phyloP scores from a whole-genome alignment of 2,329 filamentous ascomycete species.

The Metarhizium brunneum region DNA sequence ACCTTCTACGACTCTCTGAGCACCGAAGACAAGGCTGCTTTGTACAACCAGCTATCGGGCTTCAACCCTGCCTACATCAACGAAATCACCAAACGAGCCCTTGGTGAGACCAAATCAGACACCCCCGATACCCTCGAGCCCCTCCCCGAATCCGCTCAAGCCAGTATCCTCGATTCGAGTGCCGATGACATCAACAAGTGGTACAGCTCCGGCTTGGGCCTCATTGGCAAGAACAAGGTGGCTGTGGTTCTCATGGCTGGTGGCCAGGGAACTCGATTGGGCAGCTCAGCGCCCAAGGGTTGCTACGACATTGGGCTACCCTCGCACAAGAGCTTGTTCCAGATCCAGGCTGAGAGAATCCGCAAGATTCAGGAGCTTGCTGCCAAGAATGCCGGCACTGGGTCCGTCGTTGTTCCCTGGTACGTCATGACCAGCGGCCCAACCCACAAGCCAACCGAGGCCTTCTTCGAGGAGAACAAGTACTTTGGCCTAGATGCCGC shows the following conservation, averaged over 20 bases:
- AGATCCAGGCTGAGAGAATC: conserved; percentile 94
- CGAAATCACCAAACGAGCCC: conserved; percentile 69
- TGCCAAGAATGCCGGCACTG: conserved; percentile 50
- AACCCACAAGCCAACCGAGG: conserved; percentile 82
- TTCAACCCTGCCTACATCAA: conserved; percentile 87
- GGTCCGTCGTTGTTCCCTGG: conserved; percentile 71
- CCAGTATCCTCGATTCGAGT: conserved; percentile 85
- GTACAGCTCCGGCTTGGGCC: conserved; percentile 76
- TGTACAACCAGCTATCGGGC: conserved; percentile 72
- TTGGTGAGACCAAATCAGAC: conserved; percentile 64
- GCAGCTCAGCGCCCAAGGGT: conserved; percentile 92
- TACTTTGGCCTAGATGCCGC: conserved; percentile 84
- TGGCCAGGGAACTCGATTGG: conserved; percentile 88
- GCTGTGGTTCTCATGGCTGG: conserved; percentile 93
- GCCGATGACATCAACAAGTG: conserved; percentile 69
- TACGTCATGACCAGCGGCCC: conserved; percentile 99
- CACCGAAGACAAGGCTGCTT: conserved; percentile 60
- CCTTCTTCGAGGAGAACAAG: conserved; percentile 80
- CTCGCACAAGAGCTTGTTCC: conserved; percentile 89
- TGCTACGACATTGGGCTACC: conserved; percentile 95
- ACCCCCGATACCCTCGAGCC: conserved; percentile 61
- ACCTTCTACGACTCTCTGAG: conserved; percentile 74
- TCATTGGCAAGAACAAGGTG: conserved; percentile 67
- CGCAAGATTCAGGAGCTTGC: conserved; percentile 76
- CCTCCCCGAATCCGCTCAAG: conserved; percentile 75